Evolutionary conservation across 768 basidiomycete genomes (phyloP), one percentile per base, ranked within the genome.

Genomic region (Xerocomellus intermedius): DNA sequence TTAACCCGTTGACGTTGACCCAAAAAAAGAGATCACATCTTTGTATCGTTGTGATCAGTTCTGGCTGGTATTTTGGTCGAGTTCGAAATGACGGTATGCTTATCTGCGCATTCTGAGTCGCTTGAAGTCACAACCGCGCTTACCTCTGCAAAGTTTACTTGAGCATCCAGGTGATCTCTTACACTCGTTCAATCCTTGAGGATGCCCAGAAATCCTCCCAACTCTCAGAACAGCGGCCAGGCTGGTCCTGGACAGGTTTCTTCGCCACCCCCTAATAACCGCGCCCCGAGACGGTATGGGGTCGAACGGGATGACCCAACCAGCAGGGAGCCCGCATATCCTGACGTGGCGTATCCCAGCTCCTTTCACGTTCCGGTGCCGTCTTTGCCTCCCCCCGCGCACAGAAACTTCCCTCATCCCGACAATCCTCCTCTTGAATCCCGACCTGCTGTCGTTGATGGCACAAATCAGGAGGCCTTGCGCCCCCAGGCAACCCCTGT

Each of bases 171-270:
- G 63, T 30, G 55, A 60, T 60, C 55, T 59, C 51, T 28, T 36
- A 32, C 56, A 13, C 30, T 58, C 56, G 17, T 57, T 56, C 55
- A 32, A 43, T 33, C 50, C 43, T 32, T 7, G 28, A 56, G 50
- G 51, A 67, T 69, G 66, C 45, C 61, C 32, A 49, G 59, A 54
- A 60, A 58, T 57, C 55, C 33, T 49, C 32, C 42, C 33, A 37
- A 37, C 36, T 46, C 51, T 42, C 60, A 43, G 32, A 55, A 49
- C 19, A 48, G 22, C 28, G 13, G 5, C 38, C 66, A 39, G 67
- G 67, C 66, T 57, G 67, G 66, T 36, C 64, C 66, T 61, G 64
- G 43, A 19, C 50, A 30, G 1, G 6, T 32, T 37, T 56, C 50
- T 47, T 54, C 56, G 9, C 35, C 51, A 26, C 10, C 32, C 17